Evolutionary conservation across 2,329 filamentous ascomycete species (phyloP), one percentile per base, ranked within the genome.

Genomic region (Tolypocladium sp.): DNA sequence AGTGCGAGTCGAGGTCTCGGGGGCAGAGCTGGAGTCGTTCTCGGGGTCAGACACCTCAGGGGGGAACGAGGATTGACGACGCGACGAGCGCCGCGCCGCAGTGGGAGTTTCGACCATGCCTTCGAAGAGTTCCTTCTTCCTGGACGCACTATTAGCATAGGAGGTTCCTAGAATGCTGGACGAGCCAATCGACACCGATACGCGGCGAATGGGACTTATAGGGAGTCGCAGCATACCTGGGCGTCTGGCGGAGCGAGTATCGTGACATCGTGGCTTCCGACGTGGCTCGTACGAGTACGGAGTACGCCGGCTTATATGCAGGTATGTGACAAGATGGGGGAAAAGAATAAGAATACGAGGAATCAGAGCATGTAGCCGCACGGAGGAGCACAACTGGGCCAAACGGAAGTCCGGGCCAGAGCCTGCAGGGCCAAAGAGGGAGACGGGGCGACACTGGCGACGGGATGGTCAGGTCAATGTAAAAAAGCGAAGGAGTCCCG

Each of bases 111-210:
- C 81, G 61, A 85, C 73, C 82, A 85, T 83, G 65, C 82, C 82
- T 41, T 83, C 77, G 65, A 83, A 85, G 60, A 83, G 78, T 68
- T 84, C 82, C 72, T 83, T 84, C 72, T 85, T 85, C 64, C 82
- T 85, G 44, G 2, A 58, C 33, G n/a, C 27, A 55, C 40, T 58
- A 60, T 64, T 44, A 57, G 56, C 30, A 22, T n/a, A 10, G 20
- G 40, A 22, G 40, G 17, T 13, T 33, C 4, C 3, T 3, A n/a
- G 27, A 35, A 2, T 22, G 9, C 4, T 20, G 12, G 22, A 35
- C 30, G 30, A 7, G 20, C 30, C 49, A 53, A 15, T 53, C 2
- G 49, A 53, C 49, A n/a, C 22, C 6, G 15, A 17, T 9, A 33
- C 20, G 25, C 44, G 44, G 33, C 38, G 27, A 17, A 44, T 12